Base-by-base conservation (phyloP, 177 flowering plant species). In the Vitis hybrid region DNA sequence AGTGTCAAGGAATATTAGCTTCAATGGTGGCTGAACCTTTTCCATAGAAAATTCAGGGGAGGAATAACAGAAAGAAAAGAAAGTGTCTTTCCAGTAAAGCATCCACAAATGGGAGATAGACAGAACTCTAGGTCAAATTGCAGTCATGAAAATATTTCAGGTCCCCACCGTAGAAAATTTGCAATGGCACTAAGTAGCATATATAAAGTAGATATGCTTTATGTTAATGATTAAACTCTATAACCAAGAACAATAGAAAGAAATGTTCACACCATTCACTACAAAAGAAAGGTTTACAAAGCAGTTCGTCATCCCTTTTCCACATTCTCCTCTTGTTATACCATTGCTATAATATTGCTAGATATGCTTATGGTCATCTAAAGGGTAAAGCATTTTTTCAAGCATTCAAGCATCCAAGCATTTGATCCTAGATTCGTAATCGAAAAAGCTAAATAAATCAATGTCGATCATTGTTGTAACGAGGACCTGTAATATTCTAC, bases 181-280 rank as follows among this genome's bases (percentile, higher is more conserved):
- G 18, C 11, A 8, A 7, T 60, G 52, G 2, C 51, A 63, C 9
- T 46, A 63, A 63, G 66, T 63, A 63, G 53, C 66, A 41, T 41
- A 41, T 41, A 46, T 17, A 63, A 63, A 46, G 66, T 46, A 46
- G 18, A 63, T 46, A 63, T 63, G 66, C 65, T 63, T 63, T 63
- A 17, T 2, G 18, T 48, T 17, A 60, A 60, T 12, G 15, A 41
- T 24, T 24, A 3, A 14, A 14, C 15, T 9, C 13, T 59, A 24
- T 15, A 35, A 4, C 30, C 27, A 17, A 63, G 62, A 71, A 55
- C 67, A 62, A 27, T n/a, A 20, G 67, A 71, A 71, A 41, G 46
- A 41, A 51, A 63, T 70, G 73, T 14, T 70, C 54, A 15, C 21
- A 27, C 13, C n/a, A 41, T 62, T 51, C 58, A 32, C 65, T 14